phyloP scores from a whole-genome alignment of 495 filamentous ascomycete genomes.

The Rhypophila decipiens region DNA sequence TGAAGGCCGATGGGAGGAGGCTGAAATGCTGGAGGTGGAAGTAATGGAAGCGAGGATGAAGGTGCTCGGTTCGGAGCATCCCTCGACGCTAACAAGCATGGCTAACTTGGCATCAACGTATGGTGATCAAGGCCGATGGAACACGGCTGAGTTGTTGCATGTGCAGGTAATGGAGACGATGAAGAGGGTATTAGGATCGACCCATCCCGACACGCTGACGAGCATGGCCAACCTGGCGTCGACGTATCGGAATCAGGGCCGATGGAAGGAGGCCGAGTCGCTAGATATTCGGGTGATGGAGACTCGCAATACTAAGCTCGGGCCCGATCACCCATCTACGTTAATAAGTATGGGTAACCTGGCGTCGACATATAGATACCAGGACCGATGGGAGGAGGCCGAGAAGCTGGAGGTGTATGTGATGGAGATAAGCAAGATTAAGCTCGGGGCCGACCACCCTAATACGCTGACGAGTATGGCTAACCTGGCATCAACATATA shows the following conservation, averaged over 20 bases:
- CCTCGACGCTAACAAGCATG: slow-evolving; percentile 35
- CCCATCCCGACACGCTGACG: slow-evolving; percentile 8
- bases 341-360: slow-evolving; percentile 36
- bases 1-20: slow-evolving; percentile 33
- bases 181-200: slow-evolving; percentile 8
- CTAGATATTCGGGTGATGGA: slow-evolving; percentile 26
- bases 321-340: slow-evolving; percentile 34
- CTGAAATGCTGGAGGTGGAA: slow-evolving; percentile 21
- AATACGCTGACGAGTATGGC: slow-evolving; percentile 32
- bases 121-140: slow-evolving; percentile 1
- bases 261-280: slow-evolving; percentile 25
- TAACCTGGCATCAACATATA: slow-evolving; percentile 30
- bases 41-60: slow-evolving; percentile 27
- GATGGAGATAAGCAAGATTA: slow-evolving; percentile 22
- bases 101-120: slow-evolving; percentile 29
- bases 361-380: slow-evolving; percentile 17
- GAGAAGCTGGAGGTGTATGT: slow-evolving; percentile 16
- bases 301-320: slow-evolving; percentile 23
- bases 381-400: background rate
- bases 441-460: slow-evolving; percentile 35
- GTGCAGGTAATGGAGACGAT: slow-evolving; percentile 15
- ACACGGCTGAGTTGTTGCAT: slow-evolving; percentile 4
- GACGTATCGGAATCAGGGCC: slow-evolving; percentile 6
- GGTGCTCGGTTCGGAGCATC: slow-evolving; percentile 34
- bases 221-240: slow-evolving; percentile 14